phyloP scores from a whole-genome alignment of 768 basidiomycete species.

The Cystobasidium ongulense region DNA sequence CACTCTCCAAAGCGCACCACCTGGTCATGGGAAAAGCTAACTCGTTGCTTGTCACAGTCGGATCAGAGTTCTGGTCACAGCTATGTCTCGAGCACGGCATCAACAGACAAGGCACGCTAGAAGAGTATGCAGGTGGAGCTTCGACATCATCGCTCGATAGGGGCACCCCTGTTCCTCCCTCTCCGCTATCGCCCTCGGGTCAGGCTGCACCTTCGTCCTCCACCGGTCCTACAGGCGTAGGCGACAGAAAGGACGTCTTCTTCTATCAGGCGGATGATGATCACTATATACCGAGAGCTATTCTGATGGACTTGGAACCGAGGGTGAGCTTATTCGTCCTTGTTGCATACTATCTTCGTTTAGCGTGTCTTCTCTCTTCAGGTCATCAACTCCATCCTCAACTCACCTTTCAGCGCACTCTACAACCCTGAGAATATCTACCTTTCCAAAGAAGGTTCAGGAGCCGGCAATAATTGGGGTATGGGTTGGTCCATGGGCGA shows the following conservation, averaged over 20 bases:
- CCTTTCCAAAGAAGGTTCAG: constrained; percentile 91
- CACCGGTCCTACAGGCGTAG: constrained; percentile 58
- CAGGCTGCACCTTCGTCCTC: background rate
- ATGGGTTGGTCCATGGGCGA: constrained; percentile 64
- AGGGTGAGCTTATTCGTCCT: constrained; percentile 55
- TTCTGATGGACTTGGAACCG: constrained; percentile 91
- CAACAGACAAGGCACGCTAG: constrained; percentile 85
- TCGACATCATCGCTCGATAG: constrained; percentile 27
- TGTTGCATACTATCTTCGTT: background rate
- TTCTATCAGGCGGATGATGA: constrained; percentile 99
- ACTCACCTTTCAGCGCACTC: constrained; percentile 73
- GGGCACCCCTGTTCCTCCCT: constrained; percentile 5
- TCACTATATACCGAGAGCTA: constrained; percentile 94
- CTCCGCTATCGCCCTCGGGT: background rate
- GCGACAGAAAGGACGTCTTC: constrained; percentile 97
- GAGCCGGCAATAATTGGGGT: constrained; percentile 83
- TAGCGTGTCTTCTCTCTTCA: constrained; percentile 43
- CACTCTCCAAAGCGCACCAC: background rate
- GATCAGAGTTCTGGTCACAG: constrained; percentile 95
- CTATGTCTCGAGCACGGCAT: constrained; percentile 98
- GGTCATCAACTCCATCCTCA: constrained; percentile 93
- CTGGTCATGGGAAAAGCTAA: background rate
- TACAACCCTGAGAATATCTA: constrained; percentile 99
- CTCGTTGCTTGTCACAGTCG: constrained; percentile 55
- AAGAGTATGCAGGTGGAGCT: constrained; percentile 67